Evolutionary conservation across 495 filamentous ascomycete species (phyloP), one percentile per base, ranked within the genome.

Genomic region (Bacidia gigantensis): DNA sequence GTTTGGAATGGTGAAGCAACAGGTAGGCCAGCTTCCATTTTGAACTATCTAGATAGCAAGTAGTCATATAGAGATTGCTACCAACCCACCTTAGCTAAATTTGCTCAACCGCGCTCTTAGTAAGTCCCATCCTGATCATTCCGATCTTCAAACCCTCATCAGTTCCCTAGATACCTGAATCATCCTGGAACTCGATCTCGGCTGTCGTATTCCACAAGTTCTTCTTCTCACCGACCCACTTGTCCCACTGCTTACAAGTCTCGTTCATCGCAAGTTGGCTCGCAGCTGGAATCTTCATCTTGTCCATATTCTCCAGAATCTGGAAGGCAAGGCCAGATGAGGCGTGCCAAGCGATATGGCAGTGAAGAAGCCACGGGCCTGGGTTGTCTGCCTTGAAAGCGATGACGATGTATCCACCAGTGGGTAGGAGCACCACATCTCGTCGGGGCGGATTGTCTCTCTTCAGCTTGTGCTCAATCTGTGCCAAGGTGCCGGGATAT

Each of bases 361-460:
- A 70, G 43, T 70, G 64, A 47, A 69, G 54, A 1, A 70, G 50
- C 69, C 68, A 71, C 20, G 64, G 61, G 10, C 69, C 69, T 7
- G 69, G 69, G 26, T 62, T 63, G 44, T 65, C 52, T 21, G 71
- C 69, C 63, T 71, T 61, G 57, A 77, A 78, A n/a, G 65, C 77
- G 5, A 80, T 65, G 18, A 68, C 68, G 26, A 78, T 56, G 56
- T 71, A 72, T 3, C 79, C 78, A 22, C 49, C 53, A 0, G 62
- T 59, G 0, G 72, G 70, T 0, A 86, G 61, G 58, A 79, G 61
- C 0, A 74, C 78, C 2, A 74, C 75, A 52, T 84, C 81, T 5
- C 81, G 69, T 2, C 79, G 70, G 1, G 76, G 70, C 1, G 80
- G 76, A 20, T 67, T 69, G 3, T 52, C 18, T 20, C 56, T 71